Conservation (phyloP, 2,329 filamentous ascomycete species). For the Talaromyces pinophilus region DNA sequence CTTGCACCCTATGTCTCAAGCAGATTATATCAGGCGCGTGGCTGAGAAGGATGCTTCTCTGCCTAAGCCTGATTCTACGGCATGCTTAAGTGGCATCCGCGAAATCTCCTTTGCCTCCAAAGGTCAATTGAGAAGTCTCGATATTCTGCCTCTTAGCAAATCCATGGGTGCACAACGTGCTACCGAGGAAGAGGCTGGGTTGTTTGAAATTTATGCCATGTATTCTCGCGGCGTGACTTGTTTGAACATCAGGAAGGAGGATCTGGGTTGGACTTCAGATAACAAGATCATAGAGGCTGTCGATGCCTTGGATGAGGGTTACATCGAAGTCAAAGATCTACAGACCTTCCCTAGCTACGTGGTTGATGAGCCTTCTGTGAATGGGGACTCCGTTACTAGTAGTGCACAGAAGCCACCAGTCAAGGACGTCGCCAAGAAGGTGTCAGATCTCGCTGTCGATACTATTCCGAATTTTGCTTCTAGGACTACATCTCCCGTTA, state of each 20-base stretch:
- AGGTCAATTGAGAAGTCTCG: conserved; percentile 83
- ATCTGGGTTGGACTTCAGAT: conserved; percentile 88
- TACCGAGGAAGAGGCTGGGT: conserved; percentile 64
- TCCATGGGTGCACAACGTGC: conserved; percentile 54
- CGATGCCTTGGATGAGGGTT: conserved; percentile 71
- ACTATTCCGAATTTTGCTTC: conserved; percentile 27
- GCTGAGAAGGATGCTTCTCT: conserved; percentile 70
- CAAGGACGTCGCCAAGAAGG: conserved; percentile 41
- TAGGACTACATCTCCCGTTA: conserved; percentile 41
- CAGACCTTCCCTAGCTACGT: conserved; percentile 49
- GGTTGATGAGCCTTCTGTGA: conserved; percentile 47
- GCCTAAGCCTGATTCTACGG: conserved; percentile 87
- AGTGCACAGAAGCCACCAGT: conserved; percentile 40
- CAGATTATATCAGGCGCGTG: conserved; percentile 79
- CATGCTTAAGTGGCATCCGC: conserved; percentile 93
- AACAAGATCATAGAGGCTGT: conserved; percentile 81
- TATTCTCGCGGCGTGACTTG: conserved; percentile 97
- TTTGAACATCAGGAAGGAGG: conserved; percentile 78
- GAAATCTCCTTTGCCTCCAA: conserved; percentile 91
- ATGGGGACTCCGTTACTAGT: conserved; percentile 41
- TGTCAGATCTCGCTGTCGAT: conserved; percentile 38
- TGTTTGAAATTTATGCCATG: conserved; percentile 97
- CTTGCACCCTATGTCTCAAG: conserved; percentile 76
- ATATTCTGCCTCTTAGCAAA: conserved; percentile 73
- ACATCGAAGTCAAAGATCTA: conserved; percentile 74